These are phyloP conservation scores for Trapa bicornis DNA, from an alignment of 345 rosid species.

Conservation along the genomic window DNA sequence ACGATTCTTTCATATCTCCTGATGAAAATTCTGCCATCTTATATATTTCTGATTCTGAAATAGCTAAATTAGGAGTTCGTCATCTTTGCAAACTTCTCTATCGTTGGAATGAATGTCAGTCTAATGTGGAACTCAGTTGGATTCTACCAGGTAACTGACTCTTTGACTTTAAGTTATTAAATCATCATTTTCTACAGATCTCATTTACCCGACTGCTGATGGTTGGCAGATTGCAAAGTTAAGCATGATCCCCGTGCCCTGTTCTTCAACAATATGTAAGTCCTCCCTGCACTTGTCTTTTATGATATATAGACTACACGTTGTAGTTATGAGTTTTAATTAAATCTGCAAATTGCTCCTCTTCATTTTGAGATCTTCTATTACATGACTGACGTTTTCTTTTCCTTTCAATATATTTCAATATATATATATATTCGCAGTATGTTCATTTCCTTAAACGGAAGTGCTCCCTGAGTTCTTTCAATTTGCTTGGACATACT, in stretches of 20 bases:
- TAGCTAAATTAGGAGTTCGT: constrained; percentile 27
- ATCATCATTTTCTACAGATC: background rate
- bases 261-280: constrained; percentile 87
- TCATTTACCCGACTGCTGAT: constrained; percentile 10
- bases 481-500: constrained; percentile 91
- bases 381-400: background rate
- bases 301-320: too few relatives aligned
- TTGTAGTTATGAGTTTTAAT: background rate
- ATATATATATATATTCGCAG: constrained; percentile 31
- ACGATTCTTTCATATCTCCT: background rate
- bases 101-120: constrained; percentile 98
- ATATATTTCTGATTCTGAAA: background rate
- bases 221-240: constrained; percentile 75
- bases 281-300: constrained; percentile 5
- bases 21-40: background rate
- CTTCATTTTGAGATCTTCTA: background rate
- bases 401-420: too few relatives aligned
- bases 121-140: constrained; percentile 99
- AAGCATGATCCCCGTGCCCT: constrained; percentile 94
- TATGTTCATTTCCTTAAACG: constrained; percentile 89
- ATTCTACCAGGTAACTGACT: constrained; percentile 66
- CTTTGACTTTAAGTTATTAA: background rate
- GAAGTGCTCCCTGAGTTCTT: constrained; percentile 71
- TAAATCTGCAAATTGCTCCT: background rate
- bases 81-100: constrained; percentile 78